These are phyloP conservation scores for Clavariopsis aquatica DNA, from an alignment of 495 filamentous ascomycete species.

Conservation along the genomic window DNA sequence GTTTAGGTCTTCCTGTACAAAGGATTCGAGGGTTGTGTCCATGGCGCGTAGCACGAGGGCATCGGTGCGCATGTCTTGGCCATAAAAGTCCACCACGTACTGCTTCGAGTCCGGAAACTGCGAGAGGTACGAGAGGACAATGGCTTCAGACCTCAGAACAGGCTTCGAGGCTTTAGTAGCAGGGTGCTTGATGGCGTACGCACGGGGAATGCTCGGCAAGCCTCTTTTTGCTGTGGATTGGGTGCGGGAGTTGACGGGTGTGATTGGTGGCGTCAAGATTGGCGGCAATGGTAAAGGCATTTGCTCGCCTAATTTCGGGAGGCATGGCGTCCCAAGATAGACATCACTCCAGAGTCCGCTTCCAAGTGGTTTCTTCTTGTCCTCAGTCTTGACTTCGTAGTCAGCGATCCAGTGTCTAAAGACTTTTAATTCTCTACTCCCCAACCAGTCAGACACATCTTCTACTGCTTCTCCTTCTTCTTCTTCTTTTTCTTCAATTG, in stretches of 20 bases:
- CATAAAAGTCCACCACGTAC: conserved; percentile 59
- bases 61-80: conserved; percentile 52
- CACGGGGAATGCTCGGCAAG: conserved; percentile 16
- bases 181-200: conserved; percentile 60
- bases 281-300: not conserved
- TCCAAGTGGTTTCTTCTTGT: conserved; percentile 46
- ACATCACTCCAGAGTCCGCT: conserved; percentile 64
- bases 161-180: conserved; percentile 51
- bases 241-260: conserved; percentile 44
- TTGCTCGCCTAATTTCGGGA: not conserved
- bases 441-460: conserved; percentile 8
- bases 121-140: conserved; percentile 54
- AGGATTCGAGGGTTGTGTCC: conserved; percentile 53
- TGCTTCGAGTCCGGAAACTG: conserved; percentile 42
- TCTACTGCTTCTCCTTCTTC: too few species aligned
- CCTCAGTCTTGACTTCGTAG: conserved; percentile 36
- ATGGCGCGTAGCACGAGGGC: conserved; percentile 59
- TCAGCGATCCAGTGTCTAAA: conserved; percentile 28
- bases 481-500: too few species aligned
- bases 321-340: conserved; percentile 49
- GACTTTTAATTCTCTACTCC: conserved; percentile 11
- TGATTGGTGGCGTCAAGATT: conserved; percentile 50
- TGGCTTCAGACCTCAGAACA: conserved; percentile 56
- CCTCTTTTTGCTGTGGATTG: conserved; percentile 5
- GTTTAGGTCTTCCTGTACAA: conserved; percentile 45